Evolutionary conservation across 768 basidiomycete genomes (phyloP), one percentile per base, ranked within the genome.

Genomic region (Kondoa malvinella): DNA sequence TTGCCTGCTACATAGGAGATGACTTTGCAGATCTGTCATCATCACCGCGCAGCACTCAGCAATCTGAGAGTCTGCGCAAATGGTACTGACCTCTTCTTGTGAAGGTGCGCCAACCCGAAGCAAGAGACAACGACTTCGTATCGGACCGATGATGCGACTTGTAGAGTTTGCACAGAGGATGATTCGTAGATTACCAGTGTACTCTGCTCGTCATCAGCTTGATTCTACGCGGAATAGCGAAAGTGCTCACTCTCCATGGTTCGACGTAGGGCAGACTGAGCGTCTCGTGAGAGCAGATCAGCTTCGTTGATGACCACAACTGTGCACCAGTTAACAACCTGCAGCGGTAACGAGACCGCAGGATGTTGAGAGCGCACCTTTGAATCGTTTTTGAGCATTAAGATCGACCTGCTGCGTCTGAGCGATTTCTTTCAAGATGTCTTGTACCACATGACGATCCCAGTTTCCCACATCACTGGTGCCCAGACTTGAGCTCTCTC

Each of bases 251-350:
- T 97, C 76, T 99, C 94, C 94, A 97, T 99, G 12, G 94, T 99
- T 67, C 94, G 82, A 74, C 94, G 86, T 34, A 99, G 82, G 4
- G 94, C 94, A 0, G 94, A 92, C 80, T 99, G 94, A 0, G 94
- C 94, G 78, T 99, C 94, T 66, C 94, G 86, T 14, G 89, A 86
- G 56, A 99, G 82, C 0, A 89, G 86, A 76, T 99, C 94, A 1
- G 94, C 94, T 78, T 96, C 94, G 73, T 97, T 96, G 75, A 99
- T 95, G 68, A 99, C 82, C 64, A 99, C 92, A n/a, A 92, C 94
- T 96, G n/a, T n/a, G n/a, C n/a, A n/a, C n/a, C n/a, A 71, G 3
- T 59, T 3, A 26, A 4, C 29, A 31, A 61, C 29, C 65, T 4
- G 8, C 63, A 64, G 31, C 63, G 14, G 15, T 64, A 27, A 4